A percentile compares a stretch with the other conserved stretches of the same genome.
phyloP scores from a whole-genome alignment of 2,329 filamentous ascomycete species.

The Calonectria pteridis region DNA sequence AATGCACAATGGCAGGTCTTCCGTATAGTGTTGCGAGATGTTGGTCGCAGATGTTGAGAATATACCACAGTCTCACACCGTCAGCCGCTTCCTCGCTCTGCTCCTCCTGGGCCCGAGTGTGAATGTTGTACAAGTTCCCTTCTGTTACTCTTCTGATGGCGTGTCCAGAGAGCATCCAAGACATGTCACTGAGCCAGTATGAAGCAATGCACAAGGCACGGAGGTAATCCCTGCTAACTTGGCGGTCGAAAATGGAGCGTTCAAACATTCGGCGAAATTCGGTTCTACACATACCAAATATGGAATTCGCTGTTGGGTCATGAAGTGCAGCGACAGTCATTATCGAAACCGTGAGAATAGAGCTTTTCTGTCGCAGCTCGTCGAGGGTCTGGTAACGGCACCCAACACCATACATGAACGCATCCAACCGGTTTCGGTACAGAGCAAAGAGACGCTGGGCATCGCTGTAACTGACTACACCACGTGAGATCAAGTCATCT shows the following conservation, averaged over 20 bases:
- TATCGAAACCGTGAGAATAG: constrained; percentile 66
- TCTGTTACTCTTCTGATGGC: constrained; percentile 62
- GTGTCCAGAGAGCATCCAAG: constrained; percentile 70
- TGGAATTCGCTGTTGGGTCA: constrained; percentile 63
- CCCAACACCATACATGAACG: constrained; percentile 63
- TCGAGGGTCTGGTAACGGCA: constrained; percentile 60
- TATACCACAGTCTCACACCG: constrained; percentile 69
- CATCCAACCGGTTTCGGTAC: constrained; percentile 63
- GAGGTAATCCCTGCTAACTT: constrained; percentile 62
- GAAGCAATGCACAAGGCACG: constrained; percentile 71
- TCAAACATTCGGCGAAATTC: constrained; percentile 69
- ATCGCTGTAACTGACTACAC: constrained; percentile 57
- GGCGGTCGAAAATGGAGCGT: constrained; percentile 53
- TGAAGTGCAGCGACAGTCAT: constrained; percentile 70
- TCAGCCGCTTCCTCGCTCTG: constrained; percentile 59
- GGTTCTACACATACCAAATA: constrained; percentile 64
- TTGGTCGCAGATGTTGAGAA: constrained; percentile 70
- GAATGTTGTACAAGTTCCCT: constrained; percentile 56
- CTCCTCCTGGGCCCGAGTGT: constrained; percentile 50
- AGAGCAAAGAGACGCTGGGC: constrained; percentile 63
- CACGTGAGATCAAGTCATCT: constrained; percentile 51
- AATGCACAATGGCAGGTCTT: constrained; percentile 68
- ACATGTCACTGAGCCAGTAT: constrained; percentile 72
- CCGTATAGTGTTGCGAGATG: constrained; percentile 72
- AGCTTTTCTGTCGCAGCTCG: constrained; percentile 66